A percentile compares a stretch with the other conserved stretches of the same genome.
Evolutionary conservation across 179 eudicot species (phyloP).

Genomic region (Spinacia oleracea): DNA sequence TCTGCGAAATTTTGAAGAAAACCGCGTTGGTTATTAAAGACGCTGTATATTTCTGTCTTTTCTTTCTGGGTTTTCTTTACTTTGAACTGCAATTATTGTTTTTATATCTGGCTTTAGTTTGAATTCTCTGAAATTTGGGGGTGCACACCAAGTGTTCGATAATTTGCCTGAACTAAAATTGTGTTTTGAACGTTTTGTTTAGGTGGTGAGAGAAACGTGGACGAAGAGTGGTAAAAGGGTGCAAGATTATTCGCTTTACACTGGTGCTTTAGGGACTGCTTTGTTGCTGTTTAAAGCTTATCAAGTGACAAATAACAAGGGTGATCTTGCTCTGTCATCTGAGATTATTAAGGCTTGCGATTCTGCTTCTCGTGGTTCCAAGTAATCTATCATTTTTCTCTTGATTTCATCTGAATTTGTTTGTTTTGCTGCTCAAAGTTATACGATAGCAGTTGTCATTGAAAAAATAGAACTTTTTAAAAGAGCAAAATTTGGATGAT

Average conservation of each 20-base stretch:
- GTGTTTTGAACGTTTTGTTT: background rate
- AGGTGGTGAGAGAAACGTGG: constrained; percentile 78
- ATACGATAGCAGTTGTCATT: background rate
- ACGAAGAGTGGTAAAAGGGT: constrained; percentile 34
- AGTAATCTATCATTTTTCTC: constrained; percentile 25
- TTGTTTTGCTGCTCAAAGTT: background rate
- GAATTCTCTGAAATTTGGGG: background rate
- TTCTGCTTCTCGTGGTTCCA: constrained; percentile 51
- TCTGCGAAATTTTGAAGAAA: constrained; percentile 43
- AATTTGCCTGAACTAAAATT: constrained; percentile 18
- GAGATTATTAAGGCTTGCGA: constrained; percentile 78
- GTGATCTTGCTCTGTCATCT: constrained; percentile 52
- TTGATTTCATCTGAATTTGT: background rate
- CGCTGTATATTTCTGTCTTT: constrained; percentile 25
- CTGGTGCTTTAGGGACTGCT: constrained; percentile 77
- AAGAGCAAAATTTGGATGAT: too few relatives aligned
- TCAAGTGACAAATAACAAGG: constrained; percentile 43
- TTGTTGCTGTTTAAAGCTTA: constrained; percentile 59
- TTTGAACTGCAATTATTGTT: background rate
- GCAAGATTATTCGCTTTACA: constrained; percentile 56
- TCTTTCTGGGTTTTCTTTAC: background rate
- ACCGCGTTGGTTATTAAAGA: constrained; percentile 58
- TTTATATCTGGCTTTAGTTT: constrained; percentile 13
- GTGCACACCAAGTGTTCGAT: constrained; percentile 21
- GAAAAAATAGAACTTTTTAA: background rate